Evolutionary conservation across 192 early-diverging fungal genomes (phyloP).

Genomic region (Podila horticola): DNA sequence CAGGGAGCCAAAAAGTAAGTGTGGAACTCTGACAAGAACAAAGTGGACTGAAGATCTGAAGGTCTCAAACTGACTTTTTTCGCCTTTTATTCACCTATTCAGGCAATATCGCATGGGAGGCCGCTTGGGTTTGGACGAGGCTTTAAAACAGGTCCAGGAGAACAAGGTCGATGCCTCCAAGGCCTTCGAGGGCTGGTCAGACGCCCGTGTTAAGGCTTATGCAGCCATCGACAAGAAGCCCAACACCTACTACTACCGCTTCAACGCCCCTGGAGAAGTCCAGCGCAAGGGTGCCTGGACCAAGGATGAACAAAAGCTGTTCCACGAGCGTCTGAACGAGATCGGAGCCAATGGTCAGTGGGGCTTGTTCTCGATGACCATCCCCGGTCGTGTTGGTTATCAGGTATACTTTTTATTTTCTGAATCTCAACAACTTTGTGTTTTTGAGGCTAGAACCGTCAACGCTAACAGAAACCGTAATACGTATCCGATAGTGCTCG

Average conservation of each 20-base stretch:
- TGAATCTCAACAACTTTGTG: background rate
- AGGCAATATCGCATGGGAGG: slow-evolving; percentile 80
- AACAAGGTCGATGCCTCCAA: slow-evolving; percentile 80
- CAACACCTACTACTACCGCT: slow-evolving; percentile 98
- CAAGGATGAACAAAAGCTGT: slow-evolving; percentile 84
- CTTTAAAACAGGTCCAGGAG: slow-evolving; percentile 87
- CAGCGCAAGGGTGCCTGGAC: slow-evolving; percentile 94
- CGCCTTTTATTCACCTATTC: background rate
- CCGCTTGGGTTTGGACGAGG: slow-evolving; percentile 87
- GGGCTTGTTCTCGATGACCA: slow-evolving; percentile 96
- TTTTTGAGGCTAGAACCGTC: background rate
- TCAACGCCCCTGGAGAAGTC: slow-evolving; percentile 96
- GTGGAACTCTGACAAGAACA: background rate
- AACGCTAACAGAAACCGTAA: background rate
- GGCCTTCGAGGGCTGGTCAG: slow-evolving; percentile 96
- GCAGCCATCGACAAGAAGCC: slow-evolving; percentile 94
- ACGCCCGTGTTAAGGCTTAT: slow-evolving; percentile 93
- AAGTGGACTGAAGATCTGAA: background rate
- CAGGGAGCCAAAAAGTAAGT: slow-evolving; percentile 76
- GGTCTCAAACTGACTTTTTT: no score
- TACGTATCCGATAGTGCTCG: slow-evolving; percentile 72
- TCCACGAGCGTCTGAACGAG: slow-evolving; percentile 85
- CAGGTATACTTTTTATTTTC: slow-evolving; percentile 64
- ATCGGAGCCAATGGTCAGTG: slow-evolving; percentile 96
- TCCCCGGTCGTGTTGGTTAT: slow-evolving; percentile 96